Base-by-base conservation (phyloP, 768 basidiomycete genomes). In the Tricholoma flavovirens region DNA sequence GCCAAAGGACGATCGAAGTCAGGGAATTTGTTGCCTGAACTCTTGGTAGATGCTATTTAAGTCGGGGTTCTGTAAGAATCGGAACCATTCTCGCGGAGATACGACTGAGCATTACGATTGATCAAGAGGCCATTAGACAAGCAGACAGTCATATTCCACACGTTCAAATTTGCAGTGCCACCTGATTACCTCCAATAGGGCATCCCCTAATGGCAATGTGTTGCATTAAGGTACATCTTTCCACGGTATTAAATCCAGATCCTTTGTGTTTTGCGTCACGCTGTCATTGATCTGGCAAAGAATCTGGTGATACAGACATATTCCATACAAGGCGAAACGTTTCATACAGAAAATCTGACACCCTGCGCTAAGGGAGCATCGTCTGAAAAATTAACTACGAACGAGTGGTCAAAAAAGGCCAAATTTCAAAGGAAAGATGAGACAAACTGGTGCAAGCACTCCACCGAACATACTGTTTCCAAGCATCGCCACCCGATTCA, bases 401-500 rank as follows among this genome's bases (percentile, higher is more conserved):
- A 51, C 49, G 35, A 11, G 15, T 40, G 50, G 49, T 63, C 49
- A 64, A 57, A 17, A 4, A 24, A 14, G 36, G 22, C 35, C 51
- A 24, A n/a, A 38, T 3, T 43, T 38, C 15, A 32, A 17, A 49
- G 30, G 21, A 12, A 19, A 51, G 5, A 17, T 15, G 26, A 29
- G 15, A 60, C 77, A 50, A 65, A 81, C 80, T 74, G 10, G 95
- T 97, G 69, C 91, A 94, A 46, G 88, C 83, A 70, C 87, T 87
- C 90, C 90, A 95, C 51, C 92, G 83, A 38, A 94, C 89, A 63
- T 94, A 94, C 70, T 96, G 91, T 70, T 95, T 94, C 96, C 96
- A 98, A n/a, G 95, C 89, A 71, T 98, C 96, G 52, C 95, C 95
- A 36, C 96, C 96, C 6, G 91, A 93, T 75, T 98, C 96, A 49